Evolutionary conservation across 306 rosid species (phyloP).

Genomic region (Trifolium fragiferum): DNA sequence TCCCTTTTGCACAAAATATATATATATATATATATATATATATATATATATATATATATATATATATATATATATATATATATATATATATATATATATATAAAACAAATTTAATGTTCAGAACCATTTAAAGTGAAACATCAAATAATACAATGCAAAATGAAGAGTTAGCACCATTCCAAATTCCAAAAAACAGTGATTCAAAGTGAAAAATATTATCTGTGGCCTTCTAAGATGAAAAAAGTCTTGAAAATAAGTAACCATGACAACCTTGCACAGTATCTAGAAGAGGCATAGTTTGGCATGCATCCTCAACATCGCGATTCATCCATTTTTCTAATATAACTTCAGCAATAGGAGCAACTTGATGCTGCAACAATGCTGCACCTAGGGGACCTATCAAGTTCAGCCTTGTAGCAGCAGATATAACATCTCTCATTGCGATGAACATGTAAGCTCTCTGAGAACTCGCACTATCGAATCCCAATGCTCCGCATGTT

Average conservation of each 20-base stretch:
- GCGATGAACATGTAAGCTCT: slow-evolving; percentile 87
- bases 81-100: too few relatives aligned
- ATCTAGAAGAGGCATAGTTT: slow-evolving; percentile 73
- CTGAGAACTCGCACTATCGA: slow-evolving; percentile 62
- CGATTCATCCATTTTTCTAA: slow-evolving; percentile 70
- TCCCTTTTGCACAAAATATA: background rate
- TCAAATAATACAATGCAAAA: background rate
- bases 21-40: too few relatives aligned
- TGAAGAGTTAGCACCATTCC: background rate
- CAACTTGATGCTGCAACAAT: slow-evolving; percentile 77
- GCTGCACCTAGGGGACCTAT: slow-evolving; percentile 88
- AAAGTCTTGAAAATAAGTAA: slow-evolving; percentile 79
- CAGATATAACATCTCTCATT: slow-evolving; percentile 81
- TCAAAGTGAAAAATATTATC: background rate
- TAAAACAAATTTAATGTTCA: background rate
- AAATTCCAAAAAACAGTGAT: slow-evolving; percentile 14
- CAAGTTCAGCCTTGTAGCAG: slow-evolving; percentile 86
- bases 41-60: too few relatives aligned
- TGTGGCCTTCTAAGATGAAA: slow-evolving; percentile 57
- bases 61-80: too few relatives aligned
- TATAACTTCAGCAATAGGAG: slow-evolving; percentile 62
- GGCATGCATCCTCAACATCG: slow-evolving; percentile 67
- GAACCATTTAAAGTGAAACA: background rate
- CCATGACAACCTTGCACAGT: slow-evolving; percentile 84
- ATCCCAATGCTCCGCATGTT: slow-evolving; percentile 69